phyloP scores from a whole-genome alignment of 805 yeast species.

The Monosporozyma siamensis region DNA sequence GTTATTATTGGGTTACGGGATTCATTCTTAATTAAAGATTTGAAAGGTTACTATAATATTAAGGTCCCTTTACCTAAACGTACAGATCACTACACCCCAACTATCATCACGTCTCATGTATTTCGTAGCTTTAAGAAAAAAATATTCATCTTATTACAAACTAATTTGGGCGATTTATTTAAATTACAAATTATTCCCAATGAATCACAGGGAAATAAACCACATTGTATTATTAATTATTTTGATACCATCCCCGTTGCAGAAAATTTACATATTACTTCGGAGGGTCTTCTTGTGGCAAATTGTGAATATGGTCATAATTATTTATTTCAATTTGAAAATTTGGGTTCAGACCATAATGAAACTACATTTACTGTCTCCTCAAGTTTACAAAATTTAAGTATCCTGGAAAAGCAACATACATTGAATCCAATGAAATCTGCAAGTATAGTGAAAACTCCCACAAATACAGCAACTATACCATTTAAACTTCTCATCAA shows the following conservation, averaged over 20 bases:
- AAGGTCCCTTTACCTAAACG: constrained; percentile 51
- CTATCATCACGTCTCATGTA: constrained; percentile 44
- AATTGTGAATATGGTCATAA: constrained; percentile 56
- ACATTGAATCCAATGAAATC: constrained; percentile 44
- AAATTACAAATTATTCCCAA: constrained; percentile 49
- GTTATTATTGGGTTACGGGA: constrained; percentile 50
- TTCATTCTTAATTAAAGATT: constrained; percentile 42
- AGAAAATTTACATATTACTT: constrained; percentile 48
- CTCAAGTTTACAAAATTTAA: constrained; percentile 42
- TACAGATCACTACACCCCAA: constrained; percentile 10
- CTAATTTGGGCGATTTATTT: constrained; percentile 63
- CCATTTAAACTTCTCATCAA: constrained; percentile 26
- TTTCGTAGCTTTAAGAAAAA: constrained; percentile 53
- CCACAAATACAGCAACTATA: constrained; percentile 6
- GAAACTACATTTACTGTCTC: constrained; percentile 21
- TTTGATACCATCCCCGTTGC: constrained; percentile 70
- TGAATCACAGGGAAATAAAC: constrained; percentile 29
- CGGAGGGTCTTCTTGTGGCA: constrained; percentile 67
- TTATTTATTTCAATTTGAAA: constrained; percentile 67
- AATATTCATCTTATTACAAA: constrained; percentile 65
- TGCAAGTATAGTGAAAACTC: constrained; percentile 26
- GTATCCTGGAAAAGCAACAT: constrained; percentile 42
- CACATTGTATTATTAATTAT: constrained; percentile 44
- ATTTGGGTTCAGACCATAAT: constrained; percentile 46
- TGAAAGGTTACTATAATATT: constrained; percentile 29